phyloP scores from a whole-genome alignment of 106 monocot genomes.

The Iris macrosiphon region DNA sequence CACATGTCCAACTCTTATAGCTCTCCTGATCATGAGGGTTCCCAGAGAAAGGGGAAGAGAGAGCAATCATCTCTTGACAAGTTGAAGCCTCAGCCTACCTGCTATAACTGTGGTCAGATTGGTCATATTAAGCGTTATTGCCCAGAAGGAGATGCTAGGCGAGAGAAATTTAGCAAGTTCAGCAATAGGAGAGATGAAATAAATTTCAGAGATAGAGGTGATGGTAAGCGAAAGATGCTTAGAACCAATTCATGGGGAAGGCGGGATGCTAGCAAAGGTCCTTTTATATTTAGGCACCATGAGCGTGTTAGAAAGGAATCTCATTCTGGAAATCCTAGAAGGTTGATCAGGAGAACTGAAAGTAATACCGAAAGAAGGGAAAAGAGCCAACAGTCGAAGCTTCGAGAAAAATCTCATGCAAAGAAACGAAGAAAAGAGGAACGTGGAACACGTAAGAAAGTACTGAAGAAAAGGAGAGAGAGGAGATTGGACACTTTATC shows the following conservation, averaged over 20 bases:
- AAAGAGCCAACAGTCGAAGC: constrained; percentile 12
- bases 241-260: constrained; percentile 23
- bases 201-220: constrained; percentile 14
- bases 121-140: constrained; percentile 53
- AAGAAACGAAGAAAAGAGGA: constrained; percentile 13
- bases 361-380: constrained; percentile 20
- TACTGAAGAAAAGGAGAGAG: constrained; percentile 19
- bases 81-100: constrained; percentile 20
- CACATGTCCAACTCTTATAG: constrained; percentile 15
- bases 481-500: constrained; percentile 26
- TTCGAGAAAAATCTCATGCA: constrained; percentile 8
- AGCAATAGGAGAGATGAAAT: constrained; percentile 22
- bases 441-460: constrained; percentile 11
- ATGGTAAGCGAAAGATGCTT: constrained; percentile 22
- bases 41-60: constrained; percentile 17
- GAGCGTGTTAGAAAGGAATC: constrained; percentile 12
- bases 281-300: constrained; percentile 6
- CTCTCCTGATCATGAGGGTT: constrained; percentile 11
- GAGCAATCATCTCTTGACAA: constrained; percentile 22
- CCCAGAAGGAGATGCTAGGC: constrained; percentile 20
- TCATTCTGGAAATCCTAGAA: constrained; percentile 15
- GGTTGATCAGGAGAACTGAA: constrained; percentile 1
- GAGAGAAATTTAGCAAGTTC: constrained; percentile 26
- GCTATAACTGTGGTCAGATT: constrained; percentile 44
- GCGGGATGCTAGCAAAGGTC: constrained; percentile 10